phyloP scores from a whole-genome alignment of 805 yeast genomes.

The Candida pini region DNA sequence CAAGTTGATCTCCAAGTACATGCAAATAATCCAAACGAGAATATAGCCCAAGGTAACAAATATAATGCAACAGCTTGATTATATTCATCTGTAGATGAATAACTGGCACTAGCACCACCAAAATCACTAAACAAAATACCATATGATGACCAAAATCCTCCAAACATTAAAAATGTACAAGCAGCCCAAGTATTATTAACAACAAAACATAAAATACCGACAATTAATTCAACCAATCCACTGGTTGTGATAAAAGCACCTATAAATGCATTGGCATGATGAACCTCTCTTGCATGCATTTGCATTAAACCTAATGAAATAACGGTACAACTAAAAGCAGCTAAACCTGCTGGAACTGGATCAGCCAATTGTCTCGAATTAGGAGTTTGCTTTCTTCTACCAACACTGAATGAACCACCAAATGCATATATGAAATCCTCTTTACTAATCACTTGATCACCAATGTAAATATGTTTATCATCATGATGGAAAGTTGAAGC shows the following conservation, averaged over 20 bases:
- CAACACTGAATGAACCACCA: constrained; percentile 50
- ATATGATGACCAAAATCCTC: constrained; percentile 50
- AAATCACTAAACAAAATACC: constrained; percentile 40
- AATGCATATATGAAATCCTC: constrained; percentile 58
- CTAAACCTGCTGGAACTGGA: constrained; percentile 52
- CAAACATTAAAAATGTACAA: constrained; percentile 46
- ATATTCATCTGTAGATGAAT: constrained; percentile 31
- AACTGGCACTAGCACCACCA: constrained; percentile 37
- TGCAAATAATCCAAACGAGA: constrained; percentile 39
- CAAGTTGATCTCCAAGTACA: constrained; percentile 46
- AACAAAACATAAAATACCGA: constrained; percentile 46
- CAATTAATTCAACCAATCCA: constrained; percentile 43
- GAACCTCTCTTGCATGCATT: constrained; percentile 42
- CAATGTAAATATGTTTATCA: constrained; percentile 36
- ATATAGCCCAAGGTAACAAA: constrained; percentile 48
- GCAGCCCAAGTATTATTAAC: constrained; percentile 53
- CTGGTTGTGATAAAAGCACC: constrained; percentile 44
- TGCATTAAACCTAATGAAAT: constrained; percentile 42
- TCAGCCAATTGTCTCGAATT: constrained; percentile 30
- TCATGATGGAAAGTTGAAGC: constrained; percentile 33
- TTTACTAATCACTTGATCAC: constrained; percentile 38
- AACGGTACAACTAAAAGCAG: constrained; percentile 42
- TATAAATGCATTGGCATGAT: constrained; percentile 36
- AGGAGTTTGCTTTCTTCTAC: constrained; percentile 27
- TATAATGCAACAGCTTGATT: constrained; percentile 42